Evolutionary conservation across 352 stramenopile genomes (phyloP), one percentile per base, ranked within the genome.

Genomic region (Elongisporangium anandrum): DNA sequence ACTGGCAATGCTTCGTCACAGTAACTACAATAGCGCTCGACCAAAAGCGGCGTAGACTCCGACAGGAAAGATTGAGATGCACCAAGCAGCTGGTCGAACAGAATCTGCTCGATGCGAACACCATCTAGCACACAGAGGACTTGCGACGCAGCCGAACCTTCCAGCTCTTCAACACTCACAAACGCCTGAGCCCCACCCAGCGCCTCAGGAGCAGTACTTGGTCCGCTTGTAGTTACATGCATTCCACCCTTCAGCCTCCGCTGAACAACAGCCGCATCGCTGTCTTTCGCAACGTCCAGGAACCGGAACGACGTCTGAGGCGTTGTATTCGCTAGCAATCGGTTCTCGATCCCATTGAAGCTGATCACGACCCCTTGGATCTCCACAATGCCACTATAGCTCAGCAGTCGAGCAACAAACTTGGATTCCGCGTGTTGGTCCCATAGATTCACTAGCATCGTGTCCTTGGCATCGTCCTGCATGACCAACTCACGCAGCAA

Each of bases 381-480:
- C 49, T 77, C 68, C 22, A 87, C 24, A 20, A 54, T 48, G 19
- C 72, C 70, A 15, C 38, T 53, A n/a, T 88, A 68, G 2, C 68
- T 48, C 41, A 87, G 24, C 57, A 90, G 64, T 8, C 65, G 58
- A 2, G 63, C 38, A 16, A 80, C 61, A 50, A 85, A 79, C 4
- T 64, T 61, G 23, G 72, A 72, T 13, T 90, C 77, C 6, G 81
- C 72, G 54, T 84, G 75, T 45, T 88, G 81, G 38, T 90, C 77
- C 76, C 78, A 88, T 39, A 90, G 61, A 26, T 87, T 86, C 23
- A 88, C 54, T 15, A 70, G 59, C 64, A 87, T 86, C 23, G 60
- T 59, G 47, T 82, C 71, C 48, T 52, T 55, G 2, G 49, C 34
- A 2, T 60, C 66, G 64, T 86, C 73, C 47, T 62, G 61, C 66